A percentile compares a stretch with the other conserved stretches of the same genome.
Conservation (phyloP, 202 grass and related monocot species). For the Setaria italica region DNA sequence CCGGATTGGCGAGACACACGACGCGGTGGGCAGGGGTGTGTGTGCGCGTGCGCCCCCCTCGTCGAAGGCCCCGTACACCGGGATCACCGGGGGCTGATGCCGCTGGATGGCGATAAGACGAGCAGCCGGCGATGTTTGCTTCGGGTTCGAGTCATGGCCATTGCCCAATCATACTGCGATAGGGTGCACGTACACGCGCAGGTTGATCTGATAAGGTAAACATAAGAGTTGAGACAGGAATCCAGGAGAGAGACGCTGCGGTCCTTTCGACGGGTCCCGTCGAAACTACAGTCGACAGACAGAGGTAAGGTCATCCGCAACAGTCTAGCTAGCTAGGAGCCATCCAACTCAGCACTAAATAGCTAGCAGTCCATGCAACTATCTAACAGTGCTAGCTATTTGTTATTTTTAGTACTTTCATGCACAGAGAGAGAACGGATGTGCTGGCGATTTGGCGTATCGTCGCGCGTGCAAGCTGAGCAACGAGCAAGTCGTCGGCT, state of each 20-base stretch:
- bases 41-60: neutral
- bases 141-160: neutral
- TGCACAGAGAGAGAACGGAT: no score
- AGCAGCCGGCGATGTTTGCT: neutral
- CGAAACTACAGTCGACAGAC: neutral
- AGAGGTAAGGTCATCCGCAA: neutral
- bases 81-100: neutral
- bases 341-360: neutral
- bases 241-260: neutral
- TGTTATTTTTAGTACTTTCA: no score
- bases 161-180: neutral
- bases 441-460: no score
- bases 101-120: neutral
- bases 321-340: no score
- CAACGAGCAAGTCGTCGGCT: no score
- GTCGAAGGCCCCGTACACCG: neutral
- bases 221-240: neutral
- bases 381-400: no score
- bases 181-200: neutral
- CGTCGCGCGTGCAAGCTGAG: no score
- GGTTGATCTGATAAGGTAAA: neutral
- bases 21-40: neutral
- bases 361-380: no score
- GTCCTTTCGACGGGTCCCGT: neutral
- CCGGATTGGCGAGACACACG: neutral